phyloP scores from a whole-genome alignment of 2,329 filamentous ascomycete genomes.

The Gyromitra esculenta region DNA sequence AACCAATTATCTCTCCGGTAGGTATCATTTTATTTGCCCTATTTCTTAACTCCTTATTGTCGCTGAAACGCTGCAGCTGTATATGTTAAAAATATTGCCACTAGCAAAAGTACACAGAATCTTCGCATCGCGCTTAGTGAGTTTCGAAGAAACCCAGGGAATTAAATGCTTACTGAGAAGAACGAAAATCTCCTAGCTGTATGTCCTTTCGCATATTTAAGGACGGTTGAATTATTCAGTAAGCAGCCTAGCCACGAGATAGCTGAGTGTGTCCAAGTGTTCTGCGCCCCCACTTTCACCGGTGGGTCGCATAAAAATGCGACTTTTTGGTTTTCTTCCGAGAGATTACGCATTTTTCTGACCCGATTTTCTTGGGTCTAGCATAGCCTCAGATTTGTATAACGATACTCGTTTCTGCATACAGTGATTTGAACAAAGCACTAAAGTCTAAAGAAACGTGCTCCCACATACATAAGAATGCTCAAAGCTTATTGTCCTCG shows the following conservation, averaged over 20 bases:
- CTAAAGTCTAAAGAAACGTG: background rate
- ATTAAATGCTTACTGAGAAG: background rate
- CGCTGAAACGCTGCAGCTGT: no score
- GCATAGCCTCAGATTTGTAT: slow-evolving; percentile 4
- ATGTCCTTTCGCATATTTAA: background rate
- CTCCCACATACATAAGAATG: background rate
- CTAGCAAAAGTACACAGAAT: no score
- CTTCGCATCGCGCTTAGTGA: no score
- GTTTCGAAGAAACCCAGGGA: background rate
- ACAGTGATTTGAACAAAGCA: background rate
- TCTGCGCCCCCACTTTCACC: slow-evolving; percentile 6
- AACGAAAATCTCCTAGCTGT: background rate
- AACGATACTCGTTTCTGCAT: background rate
- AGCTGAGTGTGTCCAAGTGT: background rate
- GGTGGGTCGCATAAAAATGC: slow-evolving; percentile 12
- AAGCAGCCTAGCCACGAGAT: background rate
- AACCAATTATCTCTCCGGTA: no score
- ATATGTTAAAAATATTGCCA: no score
- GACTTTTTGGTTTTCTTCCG: background rate
- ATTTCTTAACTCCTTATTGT: no score
- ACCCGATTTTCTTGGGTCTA: background rate
- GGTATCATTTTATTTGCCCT: no score
- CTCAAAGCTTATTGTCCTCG: background rate
- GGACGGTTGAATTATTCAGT: background rate
- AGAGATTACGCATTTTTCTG: background rate